Evolutionary conservation across 257 asterid genomes (phyloP).

Genomic region (Solanum rostratum): DNA sequence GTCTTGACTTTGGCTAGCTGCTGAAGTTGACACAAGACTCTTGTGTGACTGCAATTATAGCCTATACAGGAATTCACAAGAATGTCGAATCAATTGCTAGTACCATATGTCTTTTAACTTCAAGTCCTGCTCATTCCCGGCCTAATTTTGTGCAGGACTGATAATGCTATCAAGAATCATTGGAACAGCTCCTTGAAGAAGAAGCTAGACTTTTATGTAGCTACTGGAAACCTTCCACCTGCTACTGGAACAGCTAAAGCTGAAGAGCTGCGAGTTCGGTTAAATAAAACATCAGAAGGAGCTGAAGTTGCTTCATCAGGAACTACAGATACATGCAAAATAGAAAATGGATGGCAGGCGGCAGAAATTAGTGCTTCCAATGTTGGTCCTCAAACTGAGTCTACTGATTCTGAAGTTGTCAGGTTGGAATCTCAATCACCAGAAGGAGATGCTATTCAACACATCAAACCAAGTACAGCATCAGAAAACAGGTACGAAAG

Average conservation of each 20-base stretch:
- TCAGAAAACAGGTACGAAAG: constrained; percentile 14
- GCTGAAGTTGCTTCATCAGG: constrained; percentile 29
- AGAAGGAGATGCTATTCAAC: constrained; percentile 18
- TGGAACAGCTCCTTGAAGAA: constrained; percentile 98
- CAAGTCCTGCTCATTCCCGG: background rate
- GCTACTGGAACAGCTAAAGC: constrained; percentile 25
- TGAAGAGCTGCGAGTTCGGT: constrained; percentile 15
- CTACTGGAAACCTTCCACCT: constrained; percentile 85
- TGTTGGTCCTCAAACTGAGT: constrained; percentile 18
- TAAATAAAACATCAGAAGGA: constrained; percentile 27
- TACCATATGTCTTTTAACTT: background rate
- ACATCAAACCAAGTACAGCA: constrained; percentile 13
- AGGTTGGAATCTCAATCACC: constrained; percentile 22
- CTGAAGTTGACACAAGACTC: background rate
- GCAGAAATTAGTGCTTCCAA: constrained; percentile 17
- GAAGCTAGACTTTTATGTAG: constrained; percentile 77
- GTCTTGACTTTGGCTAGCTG: background rate
- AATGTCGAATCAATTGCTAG: background rate
- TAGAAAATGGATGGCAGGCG: constrained; percentile 18
- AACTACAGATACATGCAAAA: constrained; percentile 22
- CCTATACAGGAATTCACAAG: background rate
- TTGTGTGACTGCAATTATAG: background rate
- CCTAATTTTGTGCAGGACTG: constrained; percentile 57
- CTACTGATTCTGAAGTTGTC: constrained; percentile 22
- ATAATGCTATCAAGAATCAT: constrained; percentile 95